Evolutionary conservation across 2,329 filamentous ascomycete genomes (phyloP).

Genomic region (Dothidotthia symphoricarpi): DNA sequence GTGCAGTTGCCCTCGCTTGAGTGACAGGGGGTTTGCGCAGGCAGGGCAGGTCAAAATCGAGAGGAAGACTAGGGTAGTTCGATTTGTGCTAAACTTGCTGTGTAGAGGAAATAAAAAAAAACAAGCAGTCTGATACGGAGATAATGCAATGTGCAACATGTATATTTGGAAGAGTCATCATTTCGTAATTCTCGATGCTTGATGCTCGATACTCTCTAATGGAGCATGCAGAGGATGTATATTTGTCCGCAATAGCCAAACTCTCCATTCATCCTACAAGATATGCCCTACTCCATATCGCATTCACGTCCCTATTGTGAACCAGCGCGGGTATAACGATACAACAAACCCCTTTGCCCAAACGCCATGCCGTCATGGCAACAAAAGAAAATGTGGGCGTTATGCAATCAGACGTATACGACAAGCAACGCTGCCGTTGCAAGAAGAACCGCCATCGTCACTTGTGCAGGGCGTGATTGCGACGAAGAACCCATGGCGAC

Average conservation of each 20-base stretch:
- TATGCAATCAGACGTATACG: conserved; percentile 9
- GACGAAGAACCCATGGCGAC: conserved; percentile 21
- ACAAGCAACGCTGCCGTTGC: conserved; percentile 10
- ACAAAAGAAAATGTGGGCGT: conserved; percentile 5
- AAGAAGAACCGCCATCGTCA: conserved; percentile 12
- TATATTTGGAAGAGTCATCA: neutral
- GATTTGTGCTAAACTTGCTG: too few species aligned
- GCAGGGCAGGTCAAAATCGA: too few species aligned
- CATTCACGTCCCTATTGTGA: too few species aligned
- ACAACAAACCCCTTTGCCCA: neutral
- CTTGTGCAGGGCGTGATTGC: conserved; percentile 6
- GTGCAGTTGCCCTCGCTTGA: conserved; percentile 11
- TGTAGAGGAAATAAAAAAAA: too few species aligned
- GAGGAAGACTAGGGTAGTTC: too few species aligned
- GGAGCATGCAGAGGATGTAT: too few species aligned
- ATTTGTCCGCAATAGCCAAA: neutral
- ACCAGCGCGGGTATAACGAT: conserved; percentile 2
- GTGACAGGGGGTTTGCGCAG: too few species aligned
- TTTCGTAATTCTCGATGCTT: conserved; percentile 4
- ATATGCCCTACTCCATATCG: too few species aligned
- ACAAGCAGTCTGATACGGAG: too few species aligned
- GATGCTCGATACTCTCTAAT: too few species aligned
- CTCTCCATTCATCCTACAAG: neutral
- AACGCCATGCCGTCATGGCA: conserved; percentile 7
- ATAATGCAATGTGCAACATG: too few species aligned